Base-by-base conservation (phyloP, 1,139 yeast genomes). In the Taiozyma sp. region DNA sequence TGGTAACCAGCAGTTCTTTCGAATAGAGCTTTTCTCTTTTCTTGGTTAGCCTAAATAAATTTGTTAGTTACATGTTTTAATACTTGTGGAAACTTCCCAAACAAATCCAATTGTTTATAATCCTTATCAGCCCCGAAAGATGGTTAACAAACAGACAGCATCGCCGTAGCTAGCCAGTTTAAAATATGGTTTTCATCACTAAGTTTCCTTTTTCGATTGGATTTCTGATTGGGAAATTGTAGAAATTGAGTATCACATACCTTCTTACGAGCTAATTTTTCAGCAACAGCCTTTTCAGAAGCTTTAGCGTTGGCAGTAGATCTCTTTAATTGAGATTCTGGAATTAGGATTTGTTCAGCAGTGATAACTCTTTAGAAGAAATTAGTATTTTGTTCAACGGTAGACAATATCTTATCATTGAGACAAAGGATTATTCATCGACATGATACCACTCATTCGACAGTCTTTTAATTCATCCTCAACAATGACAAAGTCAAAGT, bases 1-100 rank as follows among this genome's bases (percentile, higher is more conserved):
- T 88, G 89, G 90, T 93, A 93, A 78, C 92, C 92, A 80, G 96
- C 97, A 71, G 96, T 93, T 84, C 98, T 91, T 78, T 90, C 90
- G 78, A 86, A 87, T 80, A 92, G 84, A 70, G 91, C 93, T 73
- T 89, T 83, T 81, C 97, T 89, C 87, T 92, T 92, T 78, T 83
- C 91, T 80, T 85, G 79, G 84, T 79, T 80, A 68, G 90, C 84
- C 95, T 87, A 32, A 44, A 48, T 19, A 34, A 48, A 59, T 61
- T 41, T 45, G 60, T 59, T 57, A 72, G 57, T 56, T 32, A 39
- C 19, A n/a, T 22, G 29, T n/a, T 12, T 44, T 43, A 14, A 44
- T 27, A 45, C 23, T 44, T 46, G 45, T 29, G 54, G 69, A 40
- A 28, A 39, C n/a, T 14, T 24, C 23, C 19, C 27, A 44, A 13